phyloP scores from a whole-genome alignment of 1,284 basidiomycete genomes.

The Paramarasmius palmivorus region DNA sequence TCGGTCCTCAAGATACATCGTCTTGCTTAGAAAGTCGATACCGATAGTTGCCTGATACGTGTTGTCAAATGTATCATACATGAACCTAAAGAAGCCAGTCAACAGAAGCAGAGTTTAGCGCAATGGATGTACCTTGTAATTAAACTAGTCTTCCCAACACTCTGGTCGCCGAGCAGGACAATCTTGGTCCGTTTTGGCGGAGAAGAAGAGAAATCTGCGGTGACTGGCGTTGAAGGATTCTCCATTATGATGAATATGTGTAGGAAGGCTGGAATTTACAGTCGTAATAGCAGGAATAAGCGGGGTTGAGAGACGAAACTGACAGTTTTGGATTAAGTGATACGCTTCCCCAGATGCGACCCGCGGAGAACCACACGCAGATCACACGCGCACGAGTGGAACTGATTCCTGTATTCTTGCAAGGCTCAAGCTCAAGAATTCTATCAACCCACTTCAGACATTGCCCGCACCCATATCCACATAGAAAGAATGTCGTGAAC shows the following conservation, averaged over 20 bases:
- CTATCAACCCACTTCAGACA: too few species aligned
- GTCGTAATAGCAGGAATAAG: too few species aligned
- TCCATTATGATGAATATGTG: constrained; percentile 36
- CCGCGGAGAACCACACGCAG: background rate
- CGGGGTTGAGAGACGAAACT: too few species aligned
- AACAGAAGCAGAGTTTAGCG: constrained; percentile 15
- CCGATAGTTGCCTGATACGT: constrained; percentile 99
- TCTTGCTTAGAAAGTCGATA: constrained; percentile 99
- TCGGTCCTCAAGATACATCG: constrained; percentile 99
- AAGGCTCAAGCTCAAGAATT: too few species aligned
- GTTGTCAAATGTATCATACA: constrained; percentile 99
- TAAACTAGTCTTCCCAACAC: constrained; percentile 95
- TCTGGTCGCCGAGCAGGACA: constrained; percentile 90
- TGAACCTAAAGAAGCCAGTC: constrained; percentile 60
- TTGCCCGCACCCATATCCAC: too few species aligned
- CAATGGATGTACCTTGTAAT: constrained; percentile 80
- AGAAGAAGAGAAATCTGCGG: constrained; percentile 79
- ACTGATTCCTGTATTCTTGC: too few species aligned
- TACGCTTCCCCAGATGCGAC: background rate
- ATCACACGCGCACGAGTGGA: too few species aligned
- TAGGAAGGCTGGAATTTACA: background rate
- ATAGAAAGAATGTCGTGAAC: too few species aligned
- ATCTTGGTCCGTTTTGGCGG: constrained; percentile 96
- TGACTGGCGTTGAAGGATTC: constrained; percentile 61
- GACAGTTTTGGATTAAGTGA: background rate